phyloP scores from a whole-genome alignment of 495 filamentous ascomycete genomes.

The Aspergillus carlsbadensis region DNA sequence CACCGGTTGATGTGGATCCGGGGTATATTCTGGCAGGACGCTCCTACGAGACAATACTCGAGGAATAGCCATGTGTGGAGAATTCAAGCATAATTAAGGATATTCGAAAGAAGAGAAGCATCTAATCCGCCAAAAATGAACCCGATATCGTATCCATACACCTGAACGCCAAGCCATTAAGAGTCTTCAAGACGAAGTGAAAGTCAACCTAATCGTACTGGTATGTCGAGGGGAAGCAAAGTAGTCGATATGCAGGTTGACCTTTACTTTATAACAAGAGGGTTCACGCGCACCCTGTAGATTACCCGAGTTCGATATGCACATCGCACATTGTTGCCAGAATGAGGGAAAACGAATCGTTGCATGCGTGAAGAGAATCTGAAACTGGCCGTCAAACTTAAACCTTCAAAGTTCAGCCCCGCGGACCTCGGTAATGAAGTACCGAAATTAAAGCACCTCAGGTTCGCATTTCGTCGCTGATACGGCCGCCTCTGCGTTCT shows the following conservation, averaged over 20 bases:
- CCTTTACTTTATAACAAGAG: neutral
- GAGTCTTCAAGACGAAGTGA: neutral
- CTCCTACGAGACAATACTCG: too few species aligned
- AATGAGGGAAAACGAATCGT: neutral
- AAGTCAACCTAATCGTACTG: neutral
- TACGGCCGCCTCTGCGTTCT: slow-evolving; percentile 57
- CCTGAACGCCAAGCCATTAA: slow-evolving; percentile 5
- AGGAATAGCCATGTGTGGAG: too few species aligned
- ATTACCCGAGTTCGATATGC: neutral
- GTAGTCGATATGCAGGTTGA: neutral
- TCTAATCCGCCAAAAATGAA: neutral
- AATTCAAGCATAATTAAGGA: too few species aligned
- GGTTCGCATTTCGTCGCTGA: slow-evolving; percentile 48
- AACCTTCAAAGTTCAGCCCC: slow-evolving; percentile 3
- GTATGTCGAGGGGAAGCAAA: neutral
- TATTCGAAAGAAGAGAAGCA: too few species aligned
- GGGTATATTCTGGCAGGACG: too few species aligned
- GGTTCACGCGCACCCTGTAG: neutral
- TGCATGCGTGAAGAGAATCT: neutral
- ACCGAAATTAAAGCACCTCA: slow-evolving; percentile 14
- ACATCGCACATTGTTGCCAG: neutral
- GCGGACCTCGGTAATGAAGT: slow-evolving; percentile 16
- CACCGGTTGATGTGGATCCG: too few species aligned
- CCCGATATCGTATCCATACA: neutral
- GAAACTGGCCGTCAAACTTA: slow-evolving; percentile 10